Base-by-base conservation (phyloP, 768 basidiomycete genomes). In the Hysterangium stoloniferum region DNA sequence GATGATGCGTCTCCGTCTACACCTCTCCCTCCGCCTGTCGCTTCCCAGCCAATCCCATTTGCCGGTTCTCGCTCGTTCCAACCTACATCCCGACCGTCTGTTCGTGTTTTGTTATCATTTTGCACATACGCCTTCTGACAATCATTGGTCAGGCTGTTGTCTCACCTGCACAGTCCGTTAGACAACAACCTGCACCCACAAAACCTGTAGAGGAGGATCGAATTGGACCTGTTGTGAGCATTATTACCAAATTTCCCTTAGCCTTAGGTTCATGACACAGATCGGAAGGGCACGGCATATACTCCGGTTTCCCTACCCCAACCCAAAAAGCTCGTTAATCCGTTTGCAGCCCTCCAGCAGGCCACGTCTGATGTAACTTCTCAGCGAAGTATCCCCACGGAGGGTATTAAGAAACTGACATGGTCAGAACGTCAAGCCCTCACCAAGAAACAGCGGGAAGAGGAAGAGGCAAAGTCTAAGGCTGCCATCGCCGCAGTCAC, bases 401-500 rank as follows among this genome's bases (percentile, higher is more conserved):
- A 68, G 19, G 78, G 74, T 0, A 52, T 71, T 1, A 88, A 88
- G 71, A 94, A 91, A 64, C 64, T 95, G 54, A 95, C 94, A 0
- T 98, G 95, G 95, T 86, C 78, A 52, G 87, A 98, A 64, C 75
- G 94, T 19, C 94, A 97, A 62, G 92, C 88, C 0, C 69, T 84
- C n/a, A 85, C 91, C 1, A 94, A 93, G 72, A 84, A 84, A 61
- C 86, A 90, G 58, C 71, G 75, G 13, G 87, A 83, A 56, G 90
- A 87, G 57, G 93, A 91, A 51, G 82, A 82, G 53, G 70, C 72
- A 7, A 69, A 68, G 40, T 89, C 86, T 59, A 79, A 71, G 37
- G 68, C 71, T 37, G 80, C 82, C 1, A 57, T 67, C 2, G 52
- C 58, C 27, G 44, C 56, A 27, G 61, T 68, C 0, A 63, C 68